Conservation (phyloP, 2,329 filamentous ascomycete species). For the Fusarium xylarioides region DNA sequence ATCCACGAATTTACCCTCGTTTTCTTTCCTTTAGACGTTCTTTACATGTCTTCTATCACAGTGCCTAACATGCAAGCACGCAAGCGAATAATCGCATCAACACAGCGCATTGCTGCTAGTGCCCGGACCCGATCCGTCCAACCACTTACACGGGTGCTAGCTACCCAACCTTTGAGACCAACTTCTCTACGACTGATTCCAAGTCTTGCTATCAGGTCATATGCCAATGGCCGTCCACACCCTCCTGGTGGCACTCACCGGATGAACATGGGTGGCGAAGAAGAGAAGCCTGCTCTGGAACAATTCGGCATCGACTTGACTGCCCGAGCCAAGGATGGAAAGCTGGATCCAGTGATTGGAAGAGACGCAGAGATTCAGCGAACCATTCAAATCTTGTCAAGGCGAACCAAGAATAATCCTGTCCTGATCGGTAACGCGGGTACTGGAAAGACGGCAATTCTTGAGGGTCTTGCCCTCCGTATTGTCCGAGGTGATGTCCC, state of each 20-base stretch:
- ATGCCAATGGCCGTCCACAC: slow-evolving; percentile 79
- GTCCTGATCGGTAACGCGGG: slow-evolving; percentile 92
- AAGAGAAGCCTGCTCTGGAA: slow-evolving; percentile 87
- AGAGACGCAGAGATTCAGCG: slow-evolving; percentile 91
- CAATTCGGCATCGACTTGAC: slow-evolving; percentile 93
- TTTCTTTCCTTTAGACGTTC: neutral
- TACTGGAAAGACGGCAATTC: slow-evolving; percentile 91
- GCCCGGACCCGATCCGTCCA: slow-evolving; percentile 43
- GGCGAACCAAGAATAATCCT: slow-evolving; percentile 95
- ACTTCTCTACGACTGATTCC: slow-evolving; percentile 49
- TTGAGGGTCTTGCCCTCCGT: slow-evolving; percentile 88
- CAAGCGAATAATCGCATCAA: slow-evolving; percentile 51
- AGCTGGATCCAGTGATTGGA: slow-evolving; percentile 95
- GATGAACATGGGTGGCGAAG: slow-evolving; percentile 83
- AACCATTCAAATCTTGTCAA: slow-evolving; percentile 91
- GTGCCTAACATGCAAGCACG: slow-evolving; percentile 52
- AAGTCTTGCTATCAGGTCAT: slow-evolving; percentile 57
- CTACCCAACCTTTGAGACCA: slow-evolving; percentile 34
- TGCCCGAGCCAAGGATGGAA: slow-evolving; percentile 82
- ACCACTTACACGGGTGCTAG: slow-evolving; percentile 41
- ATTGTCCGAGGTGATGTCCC: slow-evolving; percentile 94
- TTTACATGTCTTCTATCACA: slow-evolving; percentile 20
- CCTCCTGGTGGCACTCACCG: slow-evolving; percentile 92
- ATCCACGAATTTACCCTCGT: slow-evolving; percentile 5
- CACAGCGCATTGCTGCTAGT: slow-evolving; percentile 49